A percentile compares a stretch with the other conserved stretches of the same genome.
phyloP scores from a whole-genome alignment of 495 filamentous ascomycete species.

The Thermothielavioides terrestris region DNA sequence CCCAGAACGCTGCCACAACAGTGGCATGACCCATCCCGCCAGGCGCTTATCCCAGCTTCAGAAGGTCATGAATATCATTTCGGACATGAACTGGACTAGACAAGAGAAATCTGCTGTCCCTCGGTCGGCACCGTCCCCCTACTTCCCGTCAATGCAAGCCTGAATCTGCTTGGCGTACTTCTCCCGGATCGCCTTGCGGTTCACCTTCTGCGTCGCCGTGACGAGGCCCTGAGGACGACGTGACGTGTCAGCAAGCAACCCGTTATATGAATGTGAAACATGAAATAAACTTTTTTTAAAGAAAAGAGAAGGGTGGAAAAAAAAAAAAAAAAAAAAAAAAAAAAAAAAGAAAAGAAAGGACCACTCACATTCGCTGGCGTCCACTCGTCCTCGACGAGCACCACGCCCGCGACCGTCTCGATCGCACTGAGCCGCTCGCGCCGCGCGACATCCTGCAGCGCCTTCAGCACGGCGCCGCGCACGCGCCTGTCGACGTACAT shows the following conservation, averaged over 20 bases:
- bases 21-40: no score
- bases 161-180: constrained; percentile 50
- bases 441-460: constrained; percentile 42
- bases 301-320: neutral
- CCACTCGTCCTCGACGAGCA: constrained; percentile 57
- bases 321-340: neutral
- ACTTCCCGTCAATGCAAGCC: constrained; percentile 30
- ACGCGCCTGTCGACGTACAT: constrained; percentile 39
- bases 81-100: neutral
- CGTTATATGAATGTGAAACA: neutral
- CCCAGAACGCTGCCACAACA: no score
- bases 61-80: neutral
- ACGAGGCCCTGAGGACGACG: constrained; percentile 44
- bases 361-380: constrained; percentile 52
- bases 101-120: neutral
- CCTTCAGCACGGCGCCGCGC: constrained; percentile 43
- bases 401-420: constrained; percentile 53
- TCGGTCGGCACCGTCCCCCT: neutral
- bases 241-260: constrained; percentile 19
- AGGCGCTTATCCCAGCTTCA: no score
- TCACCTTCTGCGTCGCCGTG: constrained; percentile 56
- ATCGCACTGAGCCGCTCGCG: constrained; percentile 45
- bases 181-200: constrained; percentile 44
- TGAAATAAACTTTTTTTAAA: neutral
- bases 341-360: neutral